A percentile compares a stretch with the other conserved stretches of the same genome.
Evolutionary conservation across 2,329 filamentous ascomycete genomes (phyloP).

Genomic region (Cercospora sojina): DNA sequence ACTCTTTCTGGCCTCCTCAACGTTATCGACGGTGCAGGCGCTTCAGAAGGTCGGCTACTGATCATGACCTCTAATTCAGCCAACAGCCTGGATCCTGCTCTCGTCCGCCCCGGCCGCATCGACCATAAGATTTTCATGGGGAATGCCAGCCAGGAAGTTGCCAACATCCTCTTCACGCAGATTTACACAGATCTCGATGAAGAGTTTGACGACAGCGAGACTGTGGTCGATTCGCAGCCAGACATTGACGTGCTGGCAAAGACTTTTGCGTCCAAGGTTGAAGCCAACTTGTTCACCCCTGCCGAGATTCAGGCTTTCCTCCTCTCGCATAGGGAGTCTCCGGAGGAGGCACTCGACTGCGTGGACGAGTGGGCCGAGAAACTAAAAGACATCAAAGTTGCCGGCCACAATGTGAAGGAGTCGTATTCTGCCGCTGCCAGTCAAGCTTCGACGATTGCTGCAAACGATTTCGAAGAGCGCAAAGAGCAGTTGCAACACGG

Average conservation of each 20-base stretch:
- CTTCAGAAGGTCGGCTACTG: constrained; percentile 71
- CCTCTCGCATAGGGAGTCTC: constrained; percentile 48
- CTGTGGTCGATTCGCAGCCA: neutral
- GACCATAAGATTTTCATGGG: constrained; percentile 64
- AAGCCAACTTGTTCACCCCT: constrained; percentile 47
- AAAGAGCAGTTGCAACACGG: neutral
- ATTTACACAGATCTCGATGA: constrained; percentile 29
- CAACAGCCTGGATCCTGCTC: constrained; percentile 68
- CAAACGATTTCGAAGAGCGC: neutral
- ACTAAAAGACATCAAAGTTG: constrained; percentile 10
- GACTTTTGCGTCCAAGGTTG: constrained; percentile 46
- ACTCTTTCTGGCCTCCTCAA: constrained; percentile 76
- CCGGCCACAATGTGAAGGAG: constrained; percentile 23
- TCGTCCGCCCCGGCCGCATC: constrained; percentile 70
- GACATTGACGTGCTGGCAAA: constrained; percentile 41
- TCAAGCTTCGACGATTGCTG: constrained; percentile 1
- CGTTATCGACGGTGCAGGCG: constrained; percentile 74
- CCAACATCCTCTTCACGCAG: constrained; percentile 41
- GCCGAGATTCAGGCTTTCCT: constrained; percentile 54
- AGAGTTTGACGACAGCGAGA: constrained; percentile 1
- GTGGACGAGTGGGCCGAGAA: constrained; percentile 43
- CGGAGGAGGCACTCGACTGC: constrained; percentile 44
- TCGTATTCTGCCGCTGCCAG: neutral
- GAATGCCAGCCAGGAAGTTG: constrained; percentile 41
- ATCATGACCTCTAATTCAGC: constrained; percentile 79